A percentile compares a stretch with the other conserved stretches of the same genome.
Evolutionary conservation across 495 filamentous ascomycete species (phyloP).

Genomic region (Podospora appendiculata): DNA sequence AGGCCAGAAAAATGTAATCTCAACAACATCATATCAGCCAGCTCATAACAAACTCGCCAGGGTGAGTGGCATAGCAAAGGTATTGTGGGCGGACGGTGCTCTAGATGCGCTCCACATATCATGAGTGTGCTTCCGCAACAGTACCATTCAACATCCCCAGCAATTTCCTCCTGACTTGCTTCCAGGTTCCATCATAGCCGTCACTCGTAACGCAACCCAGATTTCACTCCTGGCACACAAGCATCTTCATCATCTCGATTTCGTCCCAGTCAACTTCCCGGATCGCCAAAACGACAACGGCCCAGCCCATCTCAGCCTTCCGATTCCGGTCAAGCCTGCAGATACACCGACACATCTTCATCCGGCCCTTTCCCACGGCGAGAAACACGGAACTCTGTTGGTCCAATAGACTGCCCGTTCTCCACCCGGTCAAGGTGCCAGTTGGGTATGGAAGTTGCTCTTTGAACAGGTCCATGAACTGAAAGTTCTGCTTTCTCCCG

Average conservation of each 20-base stretch:
- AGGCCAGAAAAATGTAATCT: too few relatives aligned
- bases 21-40: too few relatives aligned
- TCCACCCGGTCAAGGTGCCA: constrained; percentile 44
- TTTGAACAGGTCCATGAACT: constrained; percentile 53
- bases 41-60: too few relatives aligned
- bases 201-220: too few relatives aligned
- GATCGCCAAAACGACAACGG: constrained; percentile 43
- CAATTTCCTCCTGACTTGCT: too few relatives aligned
- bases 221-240: constrained; percentile 10
- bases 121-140: too few relatives aligned
- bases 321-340: constrained; percentile 41
- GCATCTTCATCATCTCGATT: constrained; percentile 29
- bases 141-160: too few relatives aligned
- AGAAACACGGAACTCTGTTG: constrained; percentile 38
- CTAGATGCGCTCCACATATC: too few relatives aligned
- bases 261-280: constrained; percentile 46
- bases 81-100: too few relatives aligned
- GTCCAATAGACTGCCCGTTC: constrained; percentile 36
- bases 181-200: too few relatives aligned
- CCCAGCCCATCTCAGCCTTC: constrained; percentile 29
- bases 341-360: constrained; percentile 44
- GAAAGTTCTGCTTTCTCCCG: constrained; percentile 46
- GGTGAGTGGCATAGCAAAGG: too few relatives aligned
- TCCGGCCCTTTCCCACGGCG: constrained; percentile 1
- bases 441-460: constrained; percentile 43